A percentile compares a stretch with the other conserved stretches of the same genome.
These are phyloP conservation scores for Scutellaria barbata DNA, from an alignment of 257 asterid genomes.

Conservation along the genomic window DNA sequence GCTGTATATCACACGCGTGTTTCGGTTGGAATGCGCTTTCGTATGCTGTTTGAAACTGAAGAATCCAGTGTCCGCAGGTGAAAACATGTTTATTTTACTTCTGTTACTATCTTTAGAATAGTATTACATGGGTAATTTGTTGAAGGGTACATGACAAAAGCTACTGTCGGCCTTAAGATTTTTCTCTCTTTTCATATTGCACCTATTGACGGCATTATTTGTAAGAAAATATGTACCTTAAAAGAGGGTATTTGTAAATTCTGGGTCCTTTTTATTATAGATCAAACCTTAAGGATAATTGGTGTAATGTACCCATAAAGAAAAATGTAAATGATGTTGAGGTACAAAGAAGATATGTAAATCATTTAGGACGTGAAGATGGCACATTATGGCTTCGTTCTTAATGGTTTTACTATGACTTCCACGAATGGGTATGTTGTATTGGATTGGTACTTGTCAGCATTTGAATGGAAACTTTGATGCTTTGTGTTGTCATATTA, in stretches of 20 bases:
- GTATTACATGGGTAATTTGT: background rate
- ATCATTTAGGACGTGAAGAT: slow-evolving; percentile 20
- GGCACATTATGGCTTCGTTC: background rate
- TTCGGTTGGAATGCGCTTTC: slow-evolving; percentile 96
- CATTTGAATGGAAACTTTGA: background rate
- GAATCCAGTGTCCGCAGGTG: slow-evolving; percentile 99
- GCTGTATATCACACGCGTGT: slow-evolving; percentile 94
- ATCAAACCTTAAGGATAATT: background rate
- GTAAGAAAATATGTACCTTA: too few species aligned
- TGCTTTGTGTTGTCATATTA: background rate
- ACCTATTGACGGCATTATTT: too few species aligned
- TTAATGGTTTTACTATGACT: background rate
- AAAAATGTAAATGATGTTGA: background rate
- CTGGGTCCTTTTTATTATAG: background rate
- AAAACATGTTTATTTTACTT: slow-evolving; percentile 11
- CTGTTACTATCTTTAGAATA: background rate
- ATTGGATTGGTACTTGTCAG: background rate
- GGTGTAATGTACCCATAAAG: background rate
- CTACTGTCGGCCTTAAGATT: too few species aligned
- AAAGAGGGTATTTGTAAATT: background rate
- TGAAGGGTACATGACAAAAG: background rate
- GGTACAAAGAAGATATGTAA: background rate
- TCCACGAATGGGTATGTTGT: slow-evolving; percentile 1
- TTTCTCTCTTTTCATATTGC: too few species aligned
- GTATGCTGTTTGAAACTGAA: slow-evolving; percentile 98